Evolutionary conservation across 371 early-diverging fungal genomes (phyloP).

Genomic region (Homolaphlyctis polyrhiza): DNA sequence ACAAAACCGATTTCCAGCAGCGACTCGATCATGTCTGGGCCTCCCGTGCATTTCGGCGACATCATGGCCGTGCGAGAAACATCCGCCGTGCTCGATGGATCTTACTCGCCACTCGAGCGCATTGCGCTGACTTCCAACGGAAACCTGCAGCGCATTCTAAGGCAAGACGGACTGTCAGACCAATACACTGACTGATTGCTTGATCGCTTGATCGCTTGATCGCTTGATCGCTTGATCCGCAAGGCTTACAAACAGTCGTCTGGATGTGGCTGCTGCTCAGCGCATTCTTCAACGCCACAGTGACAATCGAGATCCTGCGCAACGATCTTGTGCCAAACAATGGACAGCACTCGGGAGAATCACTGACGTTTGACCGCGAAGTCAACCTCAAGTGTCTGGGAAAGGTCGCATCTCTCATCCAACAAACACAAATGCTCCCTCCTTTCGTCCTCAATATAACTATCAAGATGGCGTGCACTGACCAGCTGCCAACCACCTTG

Average conservation of each 20-base stretch:
- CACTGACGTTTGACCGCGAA: constrained; percentile 20
- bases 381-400: constrained; percentile 19
- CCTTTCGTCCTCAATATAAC: background rate
- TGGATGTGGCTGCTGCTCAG: constrained; percentile 7
- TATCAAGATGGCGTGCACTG: background rate
- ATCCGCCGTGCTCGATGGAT: constrained; percentile 15
- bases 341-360: no score
- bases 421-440: no score
- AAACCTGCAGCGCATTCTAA: constrained; percentile 43
- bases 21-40: background rate
- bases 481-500: background rate
- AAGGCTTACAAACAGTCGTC: background rate
- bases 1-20: background rate
- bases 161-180: constrained; percentile 7
- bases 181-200: background rate
- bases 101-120: constrained; percentile 35
- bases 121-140: constrained; percentile 45
- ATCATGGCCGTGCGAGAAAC: constrained; percentile 36
- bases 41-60: constrained; percentile 23
- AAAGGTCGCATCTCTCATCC: no score
- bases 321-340: constrained; percentile 25
- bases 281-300: constrained; percentile 36
- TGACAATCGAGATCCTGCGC: constrained; percentile 30
- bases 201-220: no score
- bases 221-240: no score